Evolutionary conservation across 208 protist species (phyloP), one percentile per base, ranked within the genome.

Genomic region (Trypanosoma congolense): DNA sequence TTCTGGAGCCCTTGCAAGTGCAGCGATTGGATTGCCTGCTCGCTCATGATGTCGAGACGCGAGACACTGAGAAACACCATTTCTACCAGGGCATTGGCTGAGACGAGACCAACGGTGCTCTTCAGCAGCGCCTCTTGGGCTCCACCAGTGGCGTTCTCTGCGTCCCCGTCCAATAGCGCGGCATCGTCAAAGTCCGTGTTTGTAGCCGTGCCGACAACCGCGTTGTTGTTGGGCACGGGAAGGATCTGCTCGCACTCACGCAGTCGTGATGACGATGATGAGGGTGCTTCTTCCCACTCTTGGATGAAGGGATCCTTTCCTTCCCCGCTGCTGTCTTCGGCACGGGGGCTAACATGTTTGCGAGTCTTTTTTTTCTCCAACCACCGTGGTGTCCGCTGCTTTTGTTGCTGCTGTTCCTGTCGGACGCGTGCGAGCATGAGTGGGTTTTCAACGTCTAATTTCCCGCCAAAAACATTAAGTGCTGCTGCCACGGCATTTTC

Each of bases 41-140:
- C 70, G 3, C 22, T 30, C 50, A 71, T 55, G 25, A 68, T 62
- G 44, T 78, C 63, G 54, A 87, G 68, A 49, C 54, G 55, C 19
- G 56, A 64, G 5, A 87, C 53, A 29, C 72, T 87, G 24, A 72
- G 49, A 49, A 91, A 71, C 45, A 91, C 80, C 77, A 87, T 87
- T 26, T 91, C 77, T n/a, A 81, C 77, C 16, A 91, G 57, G 4
- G 64, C 59, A 16, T 65, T 55, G 2, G 75, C 63, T 0, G 75
- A 69, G 9, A 85, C 61, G n/a, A 61, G 61, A n/a, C 80, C 83
- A 19, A 87, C 52, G 4, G 77, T 65, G 12, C 70, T 76, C 26
- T 72, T 62, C 31, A 83, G 53, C 26, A 80, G 50, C 9, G 64
- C 48, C 52, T 73, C 75, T 28, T 52, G 42, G 6, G 25, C 31